Evolutionary conservation across 192 early-diverging fungal species (phyloP), one percentile per base, ranked within the genome.

Genomic region (Entrophospora sp.): DNA sequence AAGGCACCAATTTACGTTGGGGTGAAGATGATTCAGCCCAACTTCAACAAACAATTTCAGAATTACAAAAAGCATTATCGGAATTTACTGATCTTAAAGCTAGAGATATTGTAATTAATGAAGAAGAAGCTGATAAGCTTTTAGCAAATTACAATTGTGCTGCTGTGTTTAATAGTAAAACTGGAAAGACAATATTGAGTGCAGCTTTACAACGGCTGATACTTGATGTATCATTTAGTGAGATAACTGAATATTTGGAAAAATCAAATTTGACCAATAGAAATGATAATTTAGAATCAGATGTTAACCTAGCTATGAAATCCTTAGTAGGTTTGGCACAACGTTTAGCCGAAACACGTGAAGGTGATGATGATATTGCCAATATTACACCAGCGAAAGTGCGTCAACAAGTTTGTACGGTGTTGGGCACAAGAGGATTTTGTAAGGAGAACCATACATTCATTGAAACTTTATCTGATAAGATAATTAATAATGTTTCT

Each of bases 381-480:
- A 13, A 24, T 28, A 28, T 36, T 16, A 4, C 51, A 1, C 37
- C 64, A 27, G 30, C 12, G 16, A 66, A 66, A 66, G 34, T 66
- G 22, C 64, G 51, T 18, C 64, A 66, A 53, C 63, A 32, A 31
- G 40, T 66, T 53, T 66, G n/a, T 52, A 49, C 35, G 27, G 28
- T 53, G 13, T 36, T 66, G n/a, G 64, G 64, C 3, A 30, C 18
- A 2, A 22, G 64, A 10, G 51, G 27, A n/a, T 55, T 66, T 30
- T n/a, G 9, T 20, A 53, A 64, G 3, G 5, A 14, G 0, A 6
- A 20, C 34, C n/a, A 30, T 4, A 8, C 7, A 7, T 22, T 9
- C 2, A 46, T 3, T 5, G 0, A 46, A 46, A 46, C 0, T 4
- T 22, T 20, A 8, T 9, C 6, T 46, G 14, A 56, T 36, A 1